A percentile compares a stretch with the other conserved stretches of the same genome.
Evolutionary conservation across 148 eudicot species (phyloP).

Genomic region (Heliosperma pusillum): DNA sequence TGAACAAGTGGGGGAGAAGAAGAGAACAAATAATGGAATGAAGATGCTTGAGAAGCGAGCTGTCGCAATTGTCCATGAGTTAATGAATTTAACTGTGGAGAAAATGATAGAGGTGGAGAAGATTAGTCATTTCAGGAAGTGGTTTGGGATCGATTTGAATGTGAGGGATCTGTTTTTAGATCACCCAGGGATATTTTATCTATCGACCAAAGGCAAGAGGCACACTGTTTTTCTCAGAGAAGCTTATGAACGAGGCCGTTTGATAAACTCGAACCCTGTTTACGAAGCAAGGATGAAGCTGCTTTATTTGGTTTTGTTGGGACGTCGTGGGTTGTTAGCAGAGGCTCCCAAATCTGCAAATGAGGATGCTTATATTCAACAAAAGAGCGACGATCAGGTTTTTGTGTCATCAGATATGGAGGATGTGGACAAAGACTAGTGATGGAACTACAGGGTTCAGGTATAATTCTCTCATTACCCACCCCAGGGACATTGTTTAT

Average conservation of each 20-base stretch:
- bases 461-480: neutral
- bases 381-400: slow-evolving; percentile 9
- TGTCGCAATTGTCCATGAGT: slow-evolving; percentile 88
- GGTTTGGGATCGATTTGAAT: slow-evolving; percentile 86
- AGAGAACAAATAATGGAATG: slow-evolving; percentile 44
- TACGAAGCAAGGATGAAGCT: slow-evolving; percentile 79
- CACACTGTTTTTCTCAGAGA: slow-evolving; percentile 88
- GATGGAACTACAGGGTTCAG: slow-evolving; percentile 4
- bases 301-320: slow-evolving; percentile 67
- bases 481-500: neutral
- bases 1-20: slow-evolving; percentile 50
- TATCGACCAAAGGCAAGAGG: slow-evolving; percentile 82
- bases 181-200: slow-evolving; percentile 93
- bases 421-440: slow-evolving; percentile 2
- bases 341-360: slow-evolving; percentile 17
- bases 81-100: slow-evolving; percentile 90
- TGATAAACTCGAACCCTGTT: slow-evolving; percentile 71
- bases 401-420: slow-evolving; percentile 5
- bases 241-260: slow-evolving; percentile 79
- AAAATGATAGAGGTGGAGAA: slow-evolving; percentile 95
- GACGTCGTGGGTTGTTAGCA: slow-evolving; percentile 53
- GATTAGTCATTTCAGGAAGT: slow-evolving; percentile 87
- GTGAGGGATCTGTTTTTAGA: slow-evolving; percentile 88
- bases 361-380: slow-evolving; percentile 26
- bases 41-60: slow-evolving; percentile 76